A percentile compares a stretch with the other conserved stretches of the same genome.
Evolutionary conservation across 1,284 basidiomycete genomes (phyloP).

Genomic region (Vanrija pseudolonga): DNA sequence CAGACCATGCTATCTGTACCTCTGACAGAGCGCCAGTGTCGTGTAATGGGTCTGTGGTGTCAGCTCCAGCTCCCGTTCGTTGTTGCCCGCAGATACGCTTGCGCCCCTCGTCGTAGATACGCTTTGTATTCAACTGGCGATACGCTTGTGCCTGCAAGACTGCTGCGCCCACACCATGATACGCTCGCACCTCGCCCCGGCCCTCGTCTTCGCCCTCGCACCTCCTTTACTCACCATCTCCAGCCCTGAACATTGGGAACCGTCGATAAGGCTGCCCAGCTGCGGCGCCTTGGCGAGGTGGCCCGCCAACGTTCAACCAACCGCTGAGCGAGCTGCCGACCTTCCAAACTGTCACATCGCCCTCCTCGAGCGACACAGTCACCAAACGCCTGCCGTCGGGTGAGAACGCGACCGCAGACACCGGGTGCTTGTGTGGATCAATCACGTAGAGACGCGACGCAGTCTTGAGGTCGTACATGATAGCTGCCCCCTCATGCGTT

Average conservation of each 20-base stretch:
- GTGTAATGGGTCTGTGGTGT: slow-evolving; percentile 61
- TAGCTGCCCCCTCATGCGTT: slow-evolving; percentile 84
- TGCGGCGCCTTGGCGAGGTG: slow-evolving; percentile 78
- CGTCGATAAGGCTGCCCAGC: slow-evolving; percentile 79
- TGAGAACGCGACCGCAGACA: slow-evolving; percentile 81
- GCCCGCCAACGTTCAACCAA: slow-evolving; percentile 85
- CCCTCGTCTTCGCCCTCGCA: not conserved
- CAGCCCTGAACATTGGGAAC: slow-evolving; percentile 61
- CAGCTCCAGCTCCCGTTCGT: not conserved
- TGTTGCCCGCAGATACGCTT: not conserved
- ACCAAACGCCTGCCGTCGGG: slow-evolving; percentile 87
- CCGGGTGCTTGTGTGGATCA: slow-evolving; percentile 76
- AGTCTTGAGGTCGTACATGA: slow-evolving; percentile 96
- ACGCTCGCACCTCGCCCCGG: not conserved
- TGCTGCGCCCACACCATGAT: too few species aligned
- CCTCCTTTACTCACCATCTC: slow-evolving; percentile 47
- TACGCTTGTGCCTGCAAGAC: not conserved
- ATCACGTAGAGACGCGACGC: slow-evolving; percentile 91
- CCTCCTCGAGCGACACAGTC: slow-evolving; percentile 80
- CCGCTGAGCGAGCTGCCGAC: slow-evolving; percentile 79
- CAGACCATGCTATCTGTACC: slow-evolving; percentile 76
- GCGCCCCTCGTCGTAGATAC: too few species aligned
- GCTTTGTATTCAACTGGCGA: not conserved
- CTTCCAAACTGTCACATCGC: slow-evolving; percentile 80
- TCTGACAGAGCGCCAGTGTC: slow-evolving; percentile 66